phyloP scores from a whole-genome alignment of 345 rosid genomes.

The Eucalyptus pumila region DNA sequence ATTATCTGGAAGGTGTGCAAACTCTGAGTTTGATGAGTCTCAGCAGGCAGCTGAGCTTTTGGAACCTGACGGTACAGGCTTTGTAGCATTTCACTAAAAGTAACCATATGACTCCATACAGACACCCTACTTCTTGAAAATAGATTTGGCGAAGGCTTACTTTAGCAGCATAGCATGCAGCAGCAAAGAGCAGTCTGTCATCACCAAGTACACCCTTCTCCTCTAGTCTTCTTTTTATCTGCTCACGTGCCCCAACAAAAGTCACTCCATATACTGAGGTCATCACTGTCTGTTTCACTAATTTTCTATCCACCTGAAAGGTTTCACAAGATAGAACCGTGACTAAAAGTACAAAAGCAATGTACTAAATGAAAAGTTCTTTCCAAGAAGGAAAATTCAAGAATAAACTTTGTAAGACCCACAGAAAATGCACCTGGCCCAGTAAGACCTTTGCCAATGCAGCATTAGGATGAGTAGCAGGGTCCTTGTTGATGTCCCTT shows the following conservation, averaged over 20 bases:
- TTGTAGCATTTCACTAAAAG: neutral
- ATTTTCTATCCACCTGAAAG: slow-evolving; percentile 86
- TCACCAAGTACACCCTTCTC: slow-evolving; percentile 84
- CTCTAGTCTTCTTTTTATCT: slow-evolving; percentile 84
- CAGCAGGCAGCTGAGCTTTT: neutral
- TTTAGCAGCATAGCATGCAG: slow-evolving; percentile 90
- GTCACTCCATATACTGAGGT: slow-evolving; percentile 99
- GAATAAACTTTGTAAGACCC: neutral
- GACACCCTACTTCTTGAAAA: neutral
- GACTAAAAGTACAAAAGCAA: neutral
- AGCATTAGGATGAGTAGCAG: slow-evolving; percentile 58
- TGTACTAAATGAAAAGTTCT: neutral
- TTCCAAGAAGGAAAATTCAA: neutral
- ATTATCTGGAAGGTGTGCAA: neutral
- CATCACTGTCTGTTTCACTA: slow-evolving; percentile 98
- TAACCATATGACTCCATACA: neutral
- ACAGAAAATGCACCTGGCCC: slow-evolving; percentile 41
- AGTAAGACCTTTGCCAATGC: slow-evolving; percentile 67
- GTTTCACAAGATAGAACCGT: neutral
- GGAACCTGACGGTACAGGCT: neutral
- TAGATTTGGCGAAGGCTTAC: slow-evolving; percentile 22
- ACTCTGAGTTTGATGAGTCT: neutral
- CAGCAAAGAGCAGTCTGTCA: slow-evolving; percentile 61
- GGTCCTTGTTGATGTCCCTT: slow-evolving; percentile 74
- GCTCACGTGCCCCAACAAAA: slow-evolving; percentile 95